A percentile compares a stretch with the other conserved stretches of the same genome.
phyloP scores from a whole-genome alignment of 1,284 basidiomycete species.

The Coniophora puteana region DNA sequence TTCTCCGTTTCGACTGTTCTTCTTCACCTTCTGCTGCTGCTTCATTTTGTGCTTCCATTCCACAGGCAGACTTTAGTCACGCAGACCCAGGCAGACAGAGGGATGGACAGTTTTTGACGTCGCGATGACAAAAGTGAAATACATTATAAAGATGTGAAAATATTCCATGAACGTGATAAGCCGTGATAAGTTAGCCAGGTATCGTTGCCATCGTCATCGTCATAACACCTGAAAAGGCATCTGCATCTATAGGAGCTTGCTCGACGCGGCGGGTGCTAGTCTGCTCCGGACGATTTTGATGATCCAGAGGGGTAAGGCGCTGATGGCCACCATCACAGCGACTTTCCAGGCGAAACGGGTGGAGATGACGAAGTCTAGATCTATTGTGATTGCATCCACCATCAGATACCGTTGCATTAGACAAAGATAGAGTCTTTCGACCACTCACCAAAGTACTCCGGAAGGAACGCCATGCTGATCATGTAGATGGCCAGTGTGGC shows the following conservation, averaged over 20 bases:
- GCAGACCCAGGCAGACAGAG: too few species aligned
- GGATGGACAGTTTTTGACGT: too few species aligned
- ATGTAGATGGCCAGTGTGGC: slow-evolving; percentile 89
- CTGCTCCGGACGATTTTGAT: slow-evolving; percentile 86
- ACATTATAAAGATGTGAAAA: slow-evolving; percentile 34
- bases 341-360: slow-evolving; percentile 93
- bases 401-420: not conserved
- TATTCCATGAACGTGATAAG: slow-evolving; percentile 4
- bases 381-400: slow-evolving; percentile 46
- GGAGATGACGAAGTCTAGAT: slow-evolving; percentile 90
- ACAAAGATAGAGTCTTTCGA: not conserved
- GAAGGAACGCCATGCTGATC: slow-evolving; percentile 89
- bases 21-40: slow-evolving; percentile 10
- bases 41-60: slow-evolving; percentile 26
- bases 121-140: slow-evolving; percentile 27
- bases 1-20: not conserved
- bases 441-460: slow-evolving; percentile 91
- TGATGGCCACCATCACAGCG: slow-evolving; percentile 90
- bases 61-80: slow-evolving; percentile 15
- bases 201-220: too few species aligned
- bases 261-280: slow-evolving; percentile 91
- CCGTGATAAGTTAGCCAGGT: slow-evolving; percentile 8
- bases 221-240: too few species aligned
- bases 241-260: slow-evolving; percentile 74
- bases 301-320: slow-evolving; percentile 87